Percentiles rank a stretch among this genome's conserved stretches.
Evolutionary conservation across 768 basidiomycete genomes (phyloP).

Genomic region (Tricholoma sp.): DNA sequence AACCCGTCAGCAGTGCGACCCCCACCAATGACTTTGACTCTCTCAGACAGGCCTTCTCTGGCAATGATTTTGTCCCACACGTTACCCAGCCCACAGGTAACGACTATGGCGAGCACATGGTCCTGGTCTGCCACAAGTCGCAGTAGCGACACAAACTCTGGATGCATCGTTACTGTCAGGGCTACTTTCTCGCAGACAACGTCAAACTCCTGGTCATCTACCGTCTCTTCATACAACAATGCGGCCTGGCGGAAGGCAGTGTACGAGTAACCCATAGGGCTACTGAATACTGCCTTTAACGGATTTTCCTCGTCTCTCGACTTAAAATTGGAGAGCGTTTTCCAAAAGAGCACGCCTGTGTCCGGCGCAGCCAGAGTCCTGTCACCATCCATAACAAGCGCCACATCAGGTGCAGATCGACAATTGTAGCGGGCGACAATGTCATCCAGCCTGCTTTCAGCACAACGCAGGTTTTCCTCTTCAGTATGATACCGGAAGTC

Average conservation of each 20-base stretch:
- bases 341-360: background rate
- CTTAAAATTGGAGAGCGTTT: background rate
- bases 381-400: constrained; percentile 1
- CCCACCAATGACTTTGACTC: background rate
- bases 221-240: background rate
- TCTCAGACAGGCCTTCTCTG: background rate
- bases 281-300: background rate
- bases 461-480: background rate
- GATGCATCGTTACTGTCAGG: background rate
- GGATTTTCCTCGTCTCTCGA: background rate
- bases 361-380: background rate
- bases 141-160: background rate
- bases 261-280: constrained; percentile 1
- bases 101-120: background rate
- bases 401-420: background rate
- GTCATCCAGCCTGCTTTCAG: constrained; percentile 1
- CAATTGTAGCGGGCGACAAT: background rate
- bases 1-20: background rate
- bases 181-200: background rate
- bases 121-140: background rate
- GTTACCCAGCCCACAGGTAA: background rate
- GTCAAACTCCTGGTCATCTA: background rate
- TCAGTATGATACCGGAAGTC: background rate
- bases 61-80: background rate
- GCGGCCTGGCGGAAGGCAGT: background rate